These are phyloP conservation scores for Paraphaeosphaeria sporulosa DNA, from an alignment of 2,329 filamentous ascomycete species.

Conservation along the genomic window DNA sequence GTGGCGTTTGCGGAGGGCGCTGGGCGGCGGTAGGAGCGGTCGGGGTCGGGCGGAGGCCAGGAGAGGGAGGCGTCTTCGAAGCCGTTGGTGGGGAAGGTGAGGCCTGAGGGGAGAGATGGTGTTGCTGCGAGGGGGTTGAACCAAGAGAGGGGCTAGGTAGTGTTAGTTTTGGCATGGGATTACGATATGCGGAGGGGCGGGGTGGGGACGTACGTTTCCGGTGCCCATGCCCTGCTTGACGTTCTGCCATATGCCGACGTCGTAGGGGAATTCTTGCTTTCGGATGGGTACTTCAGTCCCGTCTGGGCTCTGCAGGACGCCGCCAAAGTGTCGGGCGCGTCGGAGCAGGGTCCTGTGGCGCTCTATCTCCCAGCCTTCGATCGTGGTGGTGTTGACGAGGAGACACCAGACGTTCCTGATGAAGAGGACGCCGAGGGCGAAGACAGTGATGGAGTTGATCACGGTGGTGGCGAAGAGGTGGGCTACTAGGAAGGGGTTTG, in stretches of 20 bases:
- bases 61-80: constrained; percentile 64
- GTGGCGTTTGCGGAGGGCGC: constrained; percentile 24
- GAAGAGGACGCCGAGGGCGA: constrained; percentile 71
- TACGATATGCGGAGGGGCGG: not conserved
- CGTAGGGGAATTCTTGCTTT: constrained; percentile 81
- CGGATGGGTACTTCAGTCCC: constrained; percentile 63
- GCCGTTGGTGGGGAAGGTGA: constrained; percentile 75
- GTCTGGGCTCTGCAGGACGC: constrained; percentile 64
- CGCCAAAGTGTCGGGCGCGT: constrained; percentile 60
- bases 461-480: constrained; percentile 68
- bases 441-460: constrained; percentile 65
- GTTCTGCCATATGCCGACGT: constrained; percentile 78
- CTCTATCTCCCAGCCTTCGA: constrained; percentile 76
- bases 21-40: constrained; percentile 44
- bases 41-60: constrained; percentile 62
- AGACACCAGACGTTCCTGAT: constrained; percentile 66
- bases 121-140: constrained; percentile 70
- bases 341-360: constrained; percentile 56
- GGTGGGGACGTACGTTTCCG: constrained; percentile 54
- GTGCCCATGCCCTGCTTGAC: constrained; percentile 79
- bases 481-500: constrained; percentile 65
- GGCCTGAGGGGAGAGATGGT: constrained; percentile 60
- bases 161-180: not conserved
- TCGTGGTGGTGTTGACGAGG: constrained; percentile 76
- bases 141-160: constrained; percentile 65